Evolutionary conservation across 495 filamentous ascomycete species (phyloP), one percentile per base, ranked within the genome.

Genomic region (Pseudotulostoma volvatum): DNA sequence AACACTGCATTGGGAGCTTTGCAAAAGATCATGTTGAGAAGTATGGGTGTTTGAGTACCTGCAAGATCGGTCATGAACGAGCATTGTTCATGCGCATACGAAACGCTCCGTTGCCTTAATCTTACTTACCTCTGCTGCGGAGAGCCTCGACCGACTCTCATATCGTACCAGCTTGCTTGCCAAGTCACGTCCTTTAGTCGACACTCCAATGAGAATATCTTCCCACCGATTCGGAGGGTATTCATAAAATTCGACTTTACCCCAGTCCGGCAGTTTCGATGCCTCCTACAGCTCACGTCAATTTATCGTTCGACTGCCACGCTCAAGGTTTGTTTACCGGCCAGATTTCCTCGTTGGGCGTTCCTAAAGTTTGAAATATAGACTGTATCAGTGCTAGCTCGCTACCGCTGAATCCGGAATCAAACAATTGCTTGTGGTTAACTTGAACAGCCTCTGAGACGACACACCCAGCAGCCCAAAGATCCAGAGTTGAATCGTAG

Each of bases 391-490:
- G 63, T 3, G 83, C 81, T 20, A 99, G 66, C 56, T 99, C 92
- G 51, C 83, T 96, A 1, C 90, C 90, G 30, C 94, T 63, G 37
- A 86, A 83, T 18, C 84, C 81, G 1, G 77, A 73, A 46, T 93
- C 82, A 45, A 99, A 96, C 2, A 96, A 63, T 11, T 77, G 59
- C 34, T 60, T 57, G 36, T 64, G 60, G 31, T 55, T 53, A 7
- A 55, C 51, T 14, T 55, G 43, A 50, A 72, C 38, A 38, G 68
- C 52, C 53, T 73, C 85, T 1, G 85, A 84, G 3, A 85, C 75
- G 20, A 92, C 79, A 45, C 77, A 77, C 1, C 90, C 90, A 1
- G 83, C 77, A 3, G 79, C 81, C 90, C 90, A 99, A 45, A 94
- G 71, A 61, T 99, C 90, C 5, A 96, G 61, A 4, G 67, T 55